Evolutionary conservation across 2,329 filamentous ascomycete species (phyloP).

Genomic region (Calonectria crousiana): DNA sequence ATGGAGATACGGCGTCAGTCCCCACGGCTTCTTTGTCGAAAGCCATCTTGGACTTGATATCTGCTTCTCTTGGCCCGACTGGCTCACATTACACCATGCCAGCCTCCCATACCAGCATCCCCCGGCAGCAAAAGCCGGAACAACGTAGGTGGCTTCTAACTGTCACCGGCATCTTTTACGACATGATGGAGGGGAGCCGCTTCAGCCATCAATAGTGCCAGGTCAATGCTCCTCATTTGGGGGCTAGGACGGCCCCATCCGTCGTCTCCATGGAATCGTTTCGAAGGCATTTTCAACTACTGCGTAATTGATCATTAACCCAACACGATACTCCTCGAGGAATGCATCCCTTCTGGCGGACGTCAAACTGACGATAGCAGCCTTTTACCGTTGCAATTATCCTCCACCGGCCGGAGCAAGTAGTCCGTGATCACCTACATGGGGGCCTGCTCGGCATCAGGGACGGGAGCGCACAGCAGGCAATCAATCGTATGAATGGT

Average conservation of each 20-base stretch:
- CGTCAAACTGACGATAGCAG: neutral
- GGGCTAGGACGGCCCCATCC: neutral
- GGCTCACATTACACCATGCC: neutral
- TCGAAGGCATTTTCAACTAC: neutral
- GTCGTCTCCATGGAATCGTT: neutral
- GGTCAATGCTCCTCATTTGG: constrained; percentile 1
- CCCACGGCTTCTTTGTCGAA: neutral
- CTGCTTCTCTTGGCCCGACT: neutral
- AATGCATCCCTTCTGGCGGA: neutral
- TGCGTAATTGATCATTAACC: neutral
- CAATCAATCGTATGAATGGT: neutral
- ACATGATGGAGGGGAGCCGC: neutral
- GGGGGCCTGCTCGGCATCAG: neutral
- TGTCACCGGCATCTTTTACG: neutral
- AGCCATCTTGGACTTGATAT: neutral
- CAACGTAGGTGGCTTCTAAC: constrained; percentile 18
- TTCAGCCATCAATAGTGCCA: constrained; percentile 11
- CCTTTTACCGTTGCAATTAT: neutral
- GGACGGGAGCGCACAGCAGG: neutral
- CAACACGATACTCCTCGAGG: neutral
- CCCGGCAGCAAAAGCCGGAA: neutral
- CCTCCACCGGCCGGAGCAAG: constrained; percentile 17
- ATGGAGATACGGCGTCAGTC: neutral
- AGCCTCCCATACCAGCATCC: constrained; percentile 1
- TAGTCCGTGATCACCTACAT: constrained; percentile 16